Percentiles rank a stretch among this genome's conserved stretches.
phyloP scores from a whole-genome alignment of 2,329 filamentous ascomycete species.

The Chaetomium sp. region DNA sequence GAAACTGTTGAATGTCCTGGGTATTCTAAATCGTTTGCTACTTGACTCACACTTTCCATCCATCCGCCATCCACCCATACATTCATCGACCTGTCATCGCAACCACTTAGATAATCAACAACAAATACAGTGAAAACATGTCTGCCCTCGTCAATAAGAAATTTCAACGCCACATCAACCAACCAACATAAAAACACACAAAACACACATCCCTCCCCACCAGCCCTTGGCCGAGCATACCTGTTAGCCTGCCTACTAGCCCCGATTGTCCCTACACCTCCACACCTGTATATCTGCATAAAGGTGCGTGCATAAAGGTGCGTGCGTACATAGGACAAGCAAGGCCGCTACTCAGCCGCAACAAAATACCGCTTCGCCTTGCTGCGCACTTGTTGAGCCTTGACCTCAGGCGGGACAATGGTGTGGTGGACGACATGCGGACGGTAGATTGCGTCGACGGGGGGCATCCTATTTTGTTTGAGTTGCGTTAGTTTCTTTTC shows the following conservation, averaged over 20 bases:
- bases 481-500: not conserved
- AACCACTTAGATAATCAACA: not conserved
- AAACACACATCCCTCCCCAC: too few relatives aligned
- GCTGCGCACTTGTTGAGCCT: slow-evolving; percentile 58
- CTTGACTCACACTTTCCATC: not conserved
- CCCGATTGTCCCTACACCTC: too few relatives aligned
- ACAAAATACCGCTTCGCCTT: slow-evolving; percentile 68
- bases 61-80: not conserved
- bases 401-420: slow-evolving; percentile 60
- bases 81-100: not conserved
- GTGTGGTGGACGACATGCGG: slow-evolving; percentile 94
- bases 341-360: slow-evolving; percentile 38
- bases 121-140: not conserved
- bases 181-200: too few relatives aligned
- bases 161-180: too few relatives aligned
- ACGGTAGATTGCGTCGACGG: slow-evolving; percentile 81
- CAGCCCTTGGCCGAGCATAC: too few relatives aligned
- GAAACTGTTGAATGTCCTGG: too few relatives aligned
- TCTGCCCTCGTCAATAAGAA: too few relatives aligned
- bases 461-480: slow-evolving; percentile 57
- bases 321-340: not conserved
- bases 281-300: too few relatives aligned
- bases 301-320: too few relatives aligned
- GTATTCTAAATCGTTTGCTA: not conserved
- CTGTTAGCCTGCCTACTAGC: too few relatives aligned